Evolutionary conservation across 306 rosid genomes (phyloP).

Genomic region (Prunus mira): DNA sequence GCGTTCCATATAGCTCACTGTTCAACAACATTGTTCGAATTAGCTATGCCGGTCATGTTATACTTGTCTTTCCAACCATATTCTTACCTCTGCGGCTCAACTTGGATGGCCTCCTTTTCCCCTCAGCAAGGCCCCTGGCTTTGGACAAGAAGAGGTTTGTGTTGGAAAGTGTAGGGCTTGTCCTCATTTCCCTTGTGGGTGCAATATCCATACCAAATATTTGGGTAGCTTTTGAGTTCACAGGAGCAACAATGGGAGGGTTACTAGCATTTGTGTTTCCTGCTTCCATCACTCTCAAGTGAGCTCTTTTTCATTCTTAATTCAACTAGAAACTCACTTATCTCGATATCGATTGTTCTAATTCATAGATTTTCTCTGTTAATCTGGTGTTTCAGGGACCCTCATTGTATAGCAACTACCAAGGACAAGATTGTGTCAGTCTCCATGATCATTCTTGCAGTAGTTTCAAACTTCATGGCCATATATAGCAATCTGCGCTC

Average conservation of each 20-base stretch:
- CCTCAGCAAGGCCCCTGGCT: conserved; percentile 29
- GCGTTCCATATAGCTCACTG: conserved; percentile 30
- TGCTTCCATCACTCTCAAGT: conserved; percentile 35
- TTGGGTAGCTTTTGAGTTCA: conserved; percentile 44
- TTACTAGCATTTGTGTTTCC: conserved; percentile 41
- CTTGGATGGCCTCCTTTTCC: conserved; percentile 44
- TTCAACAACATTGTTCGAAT: conserved; percentile 30
- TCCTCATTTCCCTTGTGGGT: conserved; percentile 27
- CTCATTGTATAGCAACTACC: conserved; percentile 34
- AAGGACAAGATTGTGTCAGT: conserved; percentile 31
- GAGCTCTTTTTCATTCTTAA: background rate
- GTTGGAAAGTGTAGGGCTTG: conserved; percentile 10
- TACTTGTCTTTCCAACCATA: conserved; percentile 34
- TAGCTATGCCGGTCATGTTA: conserved; percentile 33
- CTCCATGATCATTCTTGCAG: conserved; percentile 34
- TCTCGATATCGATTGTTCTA: too few relatives aligned
- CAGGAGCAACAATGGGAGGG: conserved; percentile 41
- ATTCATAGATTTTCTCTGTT: too few relatives aligned
- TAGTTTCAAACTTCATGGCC: conserved; percentile 28
- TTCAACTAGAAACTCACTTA: background rate
- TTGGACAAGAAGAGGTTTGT: conserved; percentile 35
- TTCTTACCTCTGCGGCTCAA: conserved; percentile 38
- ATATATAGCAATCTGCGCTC: conserved; percentile 36
- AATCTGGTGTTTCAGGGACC: conserved; percentile 26
- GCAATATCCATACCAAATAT: conserved; percentile 42